Conservation (phyloP, 192 early-diverging fungal genomes). For the Coemansia sp. region DNA sequence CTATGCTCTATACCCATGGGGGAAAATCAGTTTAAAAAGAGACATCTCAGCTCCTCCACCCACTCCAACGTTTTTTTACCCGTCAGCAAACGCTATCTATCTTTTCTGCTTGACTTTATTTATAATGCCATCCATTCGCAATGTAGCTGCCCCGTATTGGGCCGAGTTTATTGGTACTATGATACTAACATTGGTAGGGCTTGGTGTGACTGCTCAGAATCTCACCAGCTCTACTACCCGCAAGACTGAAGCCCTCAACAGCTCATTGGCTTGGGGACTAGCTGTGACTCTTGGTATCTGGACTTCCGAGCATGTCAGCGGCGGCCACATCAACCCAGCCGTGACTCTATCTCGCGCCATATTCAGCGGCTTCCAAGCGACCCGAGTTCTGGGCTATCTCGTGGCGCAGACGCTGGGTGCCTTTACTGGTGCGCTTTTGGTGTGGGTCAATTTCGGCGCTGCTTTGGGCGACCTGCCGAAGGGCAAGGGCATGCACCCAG, state of each 20-base stretch:
- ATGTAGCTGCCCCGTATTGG: slow-evolving; percentile 48
- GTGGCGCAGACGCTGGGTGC: slow-evolving; percentile 51
- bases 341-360: slow-evolving; percentile 42
- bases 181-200: slow-evolving; percentile 24
- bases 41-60: neutral
- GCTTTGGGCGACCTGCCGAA: slow-evolving; percentile 17
- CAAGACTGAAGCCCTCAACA: slow-evolving; percentile 25
- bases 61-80: neutral
- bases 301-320: slow-evolving; percentile 32
- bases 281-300: slow-evolving; percentile 36
- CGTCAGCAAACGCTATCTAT: neutral
- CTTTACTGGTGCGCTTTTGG: slow-evolving; percentile 45
- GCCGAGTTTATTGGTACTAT: slow-evolving; percentile 48
- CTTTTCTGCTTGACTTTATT: neutral
- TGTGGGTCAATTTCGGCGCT: slow-evolving; percentile 36
- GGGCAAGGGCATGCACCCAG: slow-evolving; percentile 14
- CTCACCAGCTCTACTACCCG: slow-evolving; percentile 1
- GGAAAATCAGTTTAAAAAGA: neutral
- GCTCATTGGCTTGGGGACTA: slow-evolving; percentile 41
- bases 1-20: neutral
- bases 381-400: slow-evolving; percentile 42
- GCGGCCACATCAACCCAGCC: slow-evolving; percentile 55
- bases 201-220: slow-evolving; percentile 35
- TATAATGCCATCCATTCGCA: slow-evolving; percentile 30
- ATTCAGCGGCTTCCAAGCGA: slow-evolving; percentile 42